Evolutionary conservation across 192 early-diverging fungal genomes (phyloP).

Genomic region (Rhizophagus sp.): DNA sequence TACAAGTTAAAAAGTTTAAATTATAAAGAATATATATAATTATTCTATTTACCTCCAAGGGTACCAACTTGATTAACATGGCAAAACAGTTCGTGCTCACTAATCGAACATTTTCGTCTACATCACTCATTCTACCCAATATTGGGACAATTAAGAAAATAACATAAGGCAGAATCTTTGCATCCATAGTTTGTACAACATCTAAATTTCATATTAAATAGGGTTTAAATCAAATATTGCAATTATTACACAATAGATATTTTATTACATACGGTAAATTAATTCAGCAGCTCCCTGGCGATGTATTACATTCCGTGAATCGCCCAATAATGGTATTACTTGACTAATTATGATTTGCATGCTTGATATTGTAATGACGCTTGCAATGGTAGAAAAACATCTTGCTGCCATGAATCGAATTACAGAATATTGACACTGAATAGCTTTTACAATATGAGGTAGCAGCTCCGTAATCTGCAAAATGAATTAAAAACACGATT

Average conservation of each 20-base stretch:
- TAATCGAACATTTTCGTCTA: conserved; percentile 85
- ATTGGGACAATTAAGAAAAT: conserved; percentile 97
- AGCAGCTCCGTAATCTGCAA: conserved; percentile 57
- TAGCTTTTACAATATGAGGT: conserved; percentile 61
- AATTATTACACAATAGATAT: background rate
- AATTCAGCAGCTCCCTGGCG: conserved; percentile 91
- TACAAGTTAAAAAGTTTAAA: background rate
- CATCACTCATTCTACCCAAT: conserved; percentile 95
- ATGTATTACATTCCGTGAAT: conserved; percentile 61
- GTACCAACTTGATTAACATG: conserved; percentile 90
- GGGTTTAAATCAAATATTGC: background rate
- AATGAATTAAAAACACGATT: conserved; percentile 1
- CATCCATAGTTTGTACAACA: conserved; percentile 74
- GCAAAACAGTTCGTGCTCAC: conserved; percentile 95
- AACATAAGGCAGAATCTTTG: conserved; percentile 91
- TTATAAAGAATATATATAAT: background rate
- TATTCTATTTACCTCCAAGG: conserved; percentile 65
- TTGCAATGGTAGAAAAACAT: conserved; percentile 72
- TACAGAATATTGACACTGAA: conserved; percentile 68
- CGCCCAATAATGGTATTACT: conserved; percentile 77
- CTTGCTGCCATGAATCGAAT: conserved; percentile 79
- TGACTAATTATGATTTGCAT: conserved; percentile 82
- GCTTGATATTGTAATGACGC: conserved; percentile 63
- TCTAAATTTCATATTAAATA: conserved; percentile 60
- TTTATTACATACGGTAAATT: conserved; percentile 22